Evolutionary conservation across 805 yeast genomes (phyloP).

Genomic region (Yarrowia sp.): DNA sequence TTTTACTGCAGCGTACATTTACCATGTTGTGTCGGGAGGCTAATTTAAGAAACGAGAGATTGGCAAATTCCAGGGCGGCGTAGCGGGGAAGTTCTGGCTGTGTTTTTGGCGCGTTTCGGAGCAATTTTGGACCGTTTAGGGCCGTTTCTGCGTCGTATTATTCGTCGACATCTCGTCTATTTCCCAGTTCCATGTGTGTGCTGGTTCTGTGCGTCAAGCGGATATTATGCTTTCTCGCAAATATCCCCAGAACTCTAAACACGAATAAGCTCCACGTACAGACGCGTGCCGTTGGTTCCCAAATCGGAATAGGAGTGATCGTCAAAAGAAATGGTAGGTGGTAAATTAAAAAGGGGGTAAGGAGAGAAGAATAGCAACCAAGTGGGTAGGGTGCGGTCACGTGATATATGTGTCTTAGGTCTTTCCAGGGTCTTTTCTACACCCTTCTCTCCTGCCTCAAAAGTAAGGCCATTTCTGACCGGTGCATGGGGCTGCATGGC

Average conservation of each 20-base stretch:
- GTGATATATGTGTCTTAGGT: background rate
- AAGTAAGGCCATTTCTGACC: conserved; percentile 19
- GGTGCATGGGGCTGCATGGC: conserved; percentile 8
- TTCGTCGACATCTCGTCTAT: too few species aligned
- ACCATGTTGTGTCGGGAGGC: background rate
- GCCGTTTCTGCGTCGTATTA: too few species aligned
- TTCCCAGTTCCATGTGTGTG: too few species aligned
- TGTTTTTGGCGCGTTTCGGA: too few species aligned
- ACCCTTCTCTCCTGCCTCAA: background rate
- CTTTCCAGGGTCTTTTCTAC: background rate
- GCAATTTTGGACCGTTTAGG: too few species aligned
- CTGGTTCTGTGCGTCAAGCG: background rate
- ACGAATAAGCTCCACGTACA: background rate
- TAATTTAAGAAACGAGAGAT: conserved; percentile 17
- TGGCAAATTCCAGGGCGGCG: background rate
- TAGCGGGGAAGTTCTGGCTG: background rate
- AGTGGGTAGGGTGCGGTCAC: background rate
- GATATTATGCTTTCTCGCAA: background rate
- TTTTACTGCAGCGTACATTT: conserved; percentile 6
- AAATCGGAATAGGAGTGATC: conserved; percentile 24
- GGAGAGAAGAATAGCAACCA: too few species aligned
- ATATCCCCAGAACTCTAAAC: conserved; percentile 1
- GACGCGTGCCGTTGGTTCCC: conserved; percentile 21
- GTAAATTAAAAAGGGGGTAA: too few species aligned
- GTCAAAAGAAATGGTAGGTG: background rate